A percentile compares a stretch with the other conserved stretches of the same genome.
Conservation (phyloP, 257 asterid genomes). For the Solanum lycopersicoides region DNA sequence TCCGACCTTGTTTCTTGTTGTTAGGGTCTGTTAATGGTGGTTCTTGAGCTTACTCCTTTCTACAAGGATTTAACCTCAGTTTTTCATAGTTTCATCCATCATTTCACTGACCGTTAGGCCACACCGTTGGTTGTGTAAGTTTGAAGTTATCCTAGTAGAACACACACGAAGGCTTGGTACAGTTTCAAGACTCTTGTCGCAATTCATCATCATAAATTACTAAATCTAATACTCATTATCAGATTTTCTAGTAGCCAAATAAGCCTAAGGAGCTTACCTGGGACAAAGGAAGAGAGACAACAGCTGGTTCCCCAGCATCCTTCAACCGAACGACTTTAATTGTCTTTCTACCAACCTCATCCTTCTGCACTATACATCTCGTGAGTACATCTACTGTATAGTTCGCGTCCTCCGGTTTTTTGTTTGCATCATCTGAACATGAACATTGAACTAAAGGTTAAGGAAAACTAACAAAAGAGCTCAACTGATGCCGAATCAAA, state of each 20-base stretch:
- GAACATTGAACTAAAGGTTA: background rate
- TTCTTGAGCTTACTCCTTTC: background rate
- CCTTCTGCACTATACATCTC: conserved; percentile 64
- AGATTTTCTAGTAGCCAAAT: background rate
- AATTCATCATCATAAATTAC: background rate
- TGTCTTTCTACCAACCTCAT: conserved; percentile 56
- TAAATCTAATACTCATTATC: background rate
- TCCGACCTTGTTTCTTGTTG: background rate
- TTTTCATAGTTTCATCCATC: background rate
- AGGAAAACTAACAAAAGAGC: background rate
- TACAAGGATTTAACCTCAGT: background rate
- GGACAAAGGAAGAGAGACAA: conserved; percentile 63
- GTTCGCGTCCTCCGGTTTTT: conserved; percentile 77
- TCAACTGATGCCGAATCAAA: background rate
- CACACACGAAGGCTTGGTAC: background rate
- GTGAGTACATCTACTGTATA: conserved; percentile 83
- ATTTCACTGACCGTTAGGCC: background rate
- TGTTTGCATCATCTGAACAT: conserved; percentile 56
- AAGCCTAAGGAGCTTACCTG: conserved; percentile 47
- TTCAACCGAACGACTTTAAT: conserved; percentile 52
- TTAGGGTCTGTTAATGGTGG: background rate
- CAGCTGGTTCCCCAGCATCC: conserved; percentile 86
- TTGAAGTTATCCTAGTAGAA: background rate
- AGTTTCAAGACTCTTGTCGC: background rate
- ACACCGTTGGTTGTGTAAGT: background rate